A percentile compares a stretch with the other conserved stretches of the same genome.
These are phyloP conservation scores for Fagopyrum esculentum DNA, from an alignment of 148 eudicot species.

Conservation along the genomic window DNA sequence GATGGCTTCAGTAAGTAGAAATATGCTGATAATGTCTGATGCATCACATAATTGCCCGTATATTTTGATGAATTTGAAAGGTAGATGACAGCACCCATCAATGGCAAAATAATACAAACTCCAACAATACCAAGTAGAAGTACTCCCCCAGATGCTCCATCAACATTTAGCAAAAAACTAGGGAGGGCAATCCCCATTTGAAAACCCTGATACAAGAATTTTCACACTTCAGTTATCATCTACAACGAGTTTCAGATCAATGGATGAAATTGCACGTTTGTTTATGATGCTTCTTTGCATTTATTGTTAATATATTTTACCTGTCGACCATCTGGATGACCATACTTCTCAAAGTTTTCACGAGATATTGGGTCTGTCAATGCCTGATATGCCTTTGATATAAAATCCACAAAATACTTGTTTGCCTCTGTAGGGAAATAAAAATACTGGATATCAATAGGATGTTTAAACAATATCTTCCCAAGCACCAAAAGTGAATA, in stretches of 20 bases:
- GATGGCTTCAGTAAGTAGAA: constrained; percentile 29
- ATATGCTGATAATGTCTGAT: constrained; percentile 27
- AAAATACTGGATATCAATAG: constrained; percentile 1
- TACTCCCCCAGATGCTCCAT: constrained; percentile 29
- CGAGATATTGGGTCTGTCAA: constrained; percentile 88
- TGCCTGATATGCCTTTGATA: constrained; percentile 95
- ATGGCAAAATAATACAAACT: constrained; percentile 26
- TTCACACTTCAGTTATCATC: background rate
- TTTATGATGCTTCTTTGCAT: background rate
- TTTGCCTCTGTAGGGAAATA: constrained; percentile 58
- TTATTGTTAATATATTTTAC: constrained; percentile 23
- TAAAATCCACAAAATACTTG: constrained; percentile 76
- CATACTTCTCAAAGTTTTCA: constrained; percentile 93
- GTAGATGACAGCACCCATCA: constrained; percentile 27
- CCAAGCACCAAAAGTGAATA: constrained; percentile 9
- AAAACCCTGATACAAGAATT: constrained; percentile 22
- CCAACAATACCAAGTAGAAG: constrained; percentile 31
- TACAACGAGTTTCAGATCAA: background rate
- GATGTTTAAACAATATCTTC: background rate
- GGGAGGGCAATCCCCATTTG: constrained; percentile 36
- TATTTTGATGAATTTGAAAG: constrained; percentile 29
- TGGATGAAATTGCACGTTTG: background rate
- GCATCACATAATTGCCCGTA: constrained; percentile 27
- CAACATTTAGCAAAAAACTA: constrained; percentile 25
- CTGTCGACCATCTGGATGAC: constrained; percentile 99